Evolutionary conservation across 192 early-diverging fungal genomes (phyloP).

Genomic region (Dimargaris verticillata): DNA sequence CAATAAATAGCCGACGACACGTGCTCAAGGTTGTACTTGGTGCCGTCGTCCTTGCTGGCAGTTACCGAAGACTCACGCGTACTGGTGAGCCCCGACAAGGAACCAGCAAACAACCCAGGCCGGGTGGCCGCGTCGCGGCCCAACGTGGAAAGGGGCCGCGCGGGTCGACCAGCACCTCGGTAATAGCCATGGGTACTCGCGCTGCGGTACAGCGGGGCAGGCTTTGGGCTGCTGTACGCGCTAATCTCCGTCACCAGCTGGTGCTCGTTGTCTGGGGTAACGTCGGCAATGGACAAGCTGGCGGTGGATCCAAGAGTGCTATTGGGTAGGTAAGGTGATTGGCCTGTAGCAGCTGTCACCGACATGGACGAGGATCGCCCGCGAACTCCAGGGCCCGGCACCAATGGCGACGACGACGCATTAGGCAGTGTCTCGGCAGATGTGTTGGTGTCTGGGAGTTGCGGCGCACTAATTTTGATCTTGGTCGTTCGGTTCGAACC

Average conservation of each 20-base stretch:
- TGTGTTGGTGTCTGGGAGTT: not conserved
- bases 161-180: not conserved
- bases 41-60: not conserved
- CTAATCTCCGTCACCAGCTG: not conserved
- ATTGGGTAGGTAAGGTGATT: too few species aligned
- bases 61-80: not conserved
- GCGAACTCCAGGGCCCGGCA: not conserved
- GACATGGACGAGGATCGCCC: not conserved
- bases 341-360: not conserved
- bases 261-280: not conserved
- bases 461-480: not conserved
- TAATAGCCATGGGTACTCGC: conserved; percentile 7
- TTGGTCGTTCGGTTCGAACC: not conserved
- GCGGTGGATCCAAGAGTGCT: not conserved
- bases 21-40: conserved; percentile 7
- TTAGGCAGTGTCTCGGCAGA: not conserved
- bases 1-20: conserved; percentile 8
- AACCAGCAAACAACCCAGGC: not conserved
- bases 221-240: too few species aligned
- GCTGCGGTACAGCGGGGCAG: conserved; percentile 1
- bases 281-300: not conserved
- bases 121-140: not conserved
- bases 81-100: not conserved
- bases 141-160: not conserved
- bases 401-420: not conserved